phyloP scores from a whole-genome alignment of 78 protist genomes.

The Pigoraptor vietnamica region DNA sequence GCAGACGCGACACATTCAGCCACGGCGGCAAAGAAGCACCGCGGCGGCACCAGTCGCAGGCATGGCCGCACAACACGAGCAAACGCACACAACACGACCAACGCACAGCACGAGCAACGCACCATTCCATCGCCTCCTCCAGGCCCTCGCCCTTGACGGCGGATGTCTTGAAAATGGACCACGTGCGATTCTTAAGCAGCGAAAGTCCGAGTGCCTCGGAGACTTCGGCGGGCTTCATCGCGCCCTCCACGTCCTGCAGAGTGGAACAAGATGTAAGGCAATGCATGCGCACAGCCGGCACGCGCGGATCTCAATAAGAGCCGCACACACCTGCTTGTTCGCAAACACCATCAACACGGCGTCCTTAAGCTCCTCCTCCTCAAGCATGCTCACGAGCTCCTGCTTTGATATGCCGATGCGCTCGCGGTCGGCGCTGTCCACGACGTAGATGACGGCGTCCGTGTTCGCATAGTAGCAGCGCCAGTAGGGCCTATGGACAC shows the following conservation, averaged over 20 bases:
- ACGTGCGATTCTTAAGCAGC: conserved; percentile 56
- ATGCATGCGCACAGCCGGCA: too few relatives aligned
- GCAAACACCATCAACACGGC: conserved; percentile 84
- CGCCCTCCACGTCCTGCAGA: conserved; percentile 61
- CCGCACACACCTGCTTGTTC: conserved; percentile 77
- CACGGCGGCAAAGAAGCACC: background rate
- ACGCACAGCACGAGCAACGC: background rate
- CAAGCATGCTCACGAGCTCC: conserved; percentile 68
- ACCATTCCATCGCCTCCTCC: conserved; percentile 89
- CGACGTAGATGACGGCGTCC: conserved; percentile 70
- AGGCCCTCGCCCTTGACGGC: conserved; percentile 84
- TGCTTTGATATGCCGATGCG: conserved; percentile 48
- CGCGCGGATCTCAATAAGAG: too few relatives aligned
- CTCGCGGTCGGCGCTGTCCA: conserved; percentile 75
- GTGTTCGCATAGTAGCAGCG: conserved; percentile 77
- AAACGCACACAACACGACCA: background rate
- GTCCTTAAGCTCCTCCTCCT: conserved; percentile 83
- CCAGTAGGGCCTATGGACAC: conserved; percentile 75
- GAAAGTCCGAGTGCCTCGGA: conserved; percentile 54
- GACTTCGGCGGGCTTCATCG: conserved; percentile 54
- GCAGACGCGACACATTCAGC: background rate
- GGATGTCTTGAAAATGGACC: conserved; percentile 76
- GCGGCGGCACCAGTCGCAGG: too few relatives aligned
- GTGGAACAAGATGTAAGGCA: too few relatives aligned
- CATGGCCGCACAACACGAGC: background rate